These are phyloP conservation scores for Dioscorea dumetorum DNA, from an alignment of 106 monocot genomes.

Conservation along the genomic window DNA sequence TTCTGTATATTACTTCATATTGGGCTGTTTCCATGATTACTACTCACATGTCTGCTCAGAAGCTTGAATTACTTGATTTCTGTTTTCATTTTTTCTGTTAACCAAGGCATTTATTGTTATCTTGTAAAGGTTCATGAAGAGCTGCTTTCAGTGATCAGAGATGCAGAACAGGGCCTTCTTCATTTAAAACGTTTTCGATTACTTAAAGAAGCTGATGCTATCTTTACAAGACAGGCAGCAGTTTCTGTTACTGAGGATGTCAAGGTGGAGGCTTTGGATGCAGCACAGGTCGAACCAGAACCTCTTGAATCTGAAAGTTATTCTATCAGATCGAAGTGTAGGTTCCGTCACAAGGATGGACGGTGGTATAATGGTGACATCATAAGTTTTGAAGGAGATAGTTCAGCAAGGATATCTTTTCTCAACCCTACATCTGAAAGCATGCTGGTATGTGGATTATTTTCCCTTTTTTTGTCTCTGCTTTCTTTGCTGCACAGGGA, in stretches of 20 bases:
- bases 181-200: conserved; percentile 81
- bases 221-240: conserved; percentile 25
- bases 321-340: conserved; percentile 75
- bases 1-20: no score
- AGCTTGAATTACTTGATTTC: neutral
- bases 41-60: neutral
- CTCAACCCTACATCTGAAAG: conserved; percentile 86
- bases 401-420: conserved; percentile 69
- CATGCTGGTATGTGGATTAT: conserved; percentile 60
- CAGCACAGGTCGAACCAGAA: conserved; percentile 28
- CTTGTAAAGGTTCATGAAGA: conserved; percentile 72
- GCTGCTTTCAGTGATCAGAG: conserved; percentile 65
- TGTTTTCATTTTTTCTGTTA: neutral
- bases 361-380: conserved; percentile 92
- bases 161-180: conserved; percentile 86
- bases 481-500: neutral
- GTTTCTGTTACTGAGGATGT: conserved; percentile 20
- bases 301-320: conserved; percentile 30
- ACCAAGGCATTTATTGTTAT: neutral
- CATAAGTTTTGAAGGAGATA: conserved; percentile 44
- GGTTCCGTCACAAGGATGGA: conserved; percentile 86
- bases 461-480: conserved; percentile 2
- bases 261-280: conserved; percentile 35
- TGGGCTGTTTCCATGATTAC: no score
- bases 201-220: conserved; percentile 57